phyloP scores from a whole-genome alignment of 2,329 filamentous ascomycete species.

The Pleoardoris graminearum region DNA sequence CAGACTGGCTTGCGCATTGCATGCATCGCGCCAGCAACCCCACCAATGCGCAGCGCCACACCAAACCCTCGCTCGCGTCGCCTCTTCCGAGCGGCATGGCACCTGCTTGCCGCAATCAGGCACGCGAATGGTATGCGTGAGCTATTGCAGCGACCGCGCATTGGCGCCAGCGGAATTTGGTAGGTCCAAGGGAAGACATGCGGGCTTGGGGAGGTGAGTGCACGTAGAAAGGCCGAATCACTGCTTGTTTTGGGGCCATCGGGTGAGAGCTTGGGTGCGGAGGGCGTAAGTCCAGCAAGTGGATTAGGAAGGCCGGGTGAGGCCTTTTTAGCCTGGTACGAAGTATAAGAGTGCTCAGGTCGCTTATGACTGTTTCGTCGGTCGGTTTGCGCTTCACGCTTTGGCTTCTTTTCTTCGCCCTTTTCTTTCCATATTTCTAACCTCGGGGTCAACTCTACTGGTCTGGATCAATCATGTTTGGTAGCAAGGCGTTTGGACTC shows the following conservation, averaged over 20 bases:
- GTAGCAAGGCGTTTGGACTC: slow-evolving; percentile 4
- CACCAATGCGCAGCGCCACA: slow-evolving; percentile 3
- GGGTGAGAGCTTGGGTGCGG: not conserved
- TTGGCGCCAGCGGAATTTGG: slow-evolving; percentile 4
- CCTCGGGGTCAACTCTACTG: not conserved
- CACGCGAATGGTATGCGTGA: slow-evolving; percentile 8
- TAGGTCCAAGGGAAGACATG: not conserved
- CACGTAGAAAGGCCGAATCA: slow-evolving; percentile 3
- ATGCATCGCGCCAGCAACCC: not conserved
- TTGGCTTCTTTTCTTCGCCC: not conserved
- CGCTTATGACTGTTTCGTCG: not conserved
- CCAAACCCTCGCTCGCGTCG: not conserved
- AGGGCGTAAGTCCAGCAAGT: not conserved
- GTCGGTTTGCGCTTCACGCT: not conserved
- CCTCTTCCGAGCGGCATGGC: not conserved
- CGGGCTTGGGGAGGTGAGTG: not conserved
- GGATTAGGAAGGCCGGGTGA: not conserved
- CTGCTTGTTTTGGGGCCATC: not conserved
- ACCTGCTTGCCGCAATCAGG: not conserved
- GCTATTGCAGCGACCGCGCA: not conserved
- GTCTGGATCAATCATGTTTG: slow-evolving; percentile 3
- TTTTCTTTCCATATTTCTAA: not conserved
- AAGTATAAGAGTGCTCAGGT: slow-evolving; percentile 1
- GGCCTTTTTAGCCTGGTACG: not conserved
- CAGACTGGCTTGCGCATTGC: not conserved